Percentiles rank a stretch among this genome's conserved stretches.
These are phyloP conservation scores for Lactifluus rugatus DNA, from an alignment of 768 basidiomycete genomes.

Conservation along the genomic window DNA sequence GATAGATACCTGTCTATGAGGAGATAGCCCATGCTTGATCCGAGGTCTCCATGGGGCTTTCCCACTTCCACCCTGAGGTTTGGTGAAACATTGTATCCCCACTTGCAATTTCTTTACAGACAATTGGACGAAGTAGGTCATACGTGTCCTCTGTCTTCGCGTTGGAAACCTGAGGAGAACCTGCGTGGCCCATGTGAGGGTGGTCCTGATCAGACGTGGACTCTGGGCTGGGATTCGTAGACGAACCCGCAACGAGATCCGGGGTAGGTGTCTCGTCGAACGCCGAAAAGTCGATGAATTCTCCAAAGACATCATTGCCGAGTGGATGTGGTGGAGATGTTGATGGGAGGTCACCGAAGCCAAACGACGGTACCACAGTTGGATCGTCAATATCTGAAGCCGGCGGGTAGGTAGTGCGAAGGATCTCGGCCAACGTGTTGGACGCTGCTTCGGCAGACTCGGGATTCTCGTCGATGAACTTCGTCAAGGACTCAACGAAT, in stretches of 20 bases:
- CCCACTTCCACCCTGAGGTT: slow-evolving; percentile 60
- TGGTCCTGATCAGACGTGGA: slow-evolving; percentile 53
- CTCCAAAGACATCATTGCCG: slow-evolving; percentile 41
- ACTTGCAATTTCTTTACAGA: slow-evolving; percentile 64
- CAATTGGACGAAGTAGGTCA: slow-evolving; percentile 45
- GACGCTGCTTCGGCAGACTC: slow-evolving; percentile 35
- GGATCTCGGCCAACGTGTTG: slow-evolving; percentile 51
- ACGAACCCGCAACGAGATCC: slow-evolving; percentile 58
- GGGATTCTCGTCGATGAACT: slow-evolving; percentile 46
- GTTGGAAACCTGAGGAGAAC: slow-evolving; percentile 31
- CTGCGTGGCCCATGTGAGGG: slow-evolving; percentile 30
- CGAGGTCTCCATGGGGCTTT: slow-evolving; percentile 49
- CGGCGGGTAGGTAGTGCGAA: slow-evolving; percentile 40
- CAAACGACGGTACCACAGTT: slow-evolving; percentile 16
- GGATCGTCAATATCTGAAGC: slow-evolving; percentile 34
- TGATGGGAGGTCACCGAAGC: slow-evolving; percentile 27
- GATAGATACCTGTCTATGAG: slow-evolving; percentile 32
- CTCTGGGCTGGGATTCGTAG: slow-evolving; percentile 69
- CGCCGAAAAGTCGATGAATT: slow-evolving; percentile 62
- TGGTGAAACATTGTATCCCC: slow-evolving; percentile 64
- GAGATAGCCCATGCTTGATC: slow-evolving; percentile 67
- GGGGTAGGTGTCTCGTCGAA: slow-evolving; percentile 57
- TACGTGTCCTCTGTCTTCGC: slow-evolving; percentile 37
- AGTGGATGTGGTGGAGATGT: slow-evolving; percentile 21
- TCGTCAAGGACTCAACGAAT: slow-evolving; percentile 56